Conservation (phyloP, 176 grass and related monocot genomes). For the Neostapfia colusana region DNA sequence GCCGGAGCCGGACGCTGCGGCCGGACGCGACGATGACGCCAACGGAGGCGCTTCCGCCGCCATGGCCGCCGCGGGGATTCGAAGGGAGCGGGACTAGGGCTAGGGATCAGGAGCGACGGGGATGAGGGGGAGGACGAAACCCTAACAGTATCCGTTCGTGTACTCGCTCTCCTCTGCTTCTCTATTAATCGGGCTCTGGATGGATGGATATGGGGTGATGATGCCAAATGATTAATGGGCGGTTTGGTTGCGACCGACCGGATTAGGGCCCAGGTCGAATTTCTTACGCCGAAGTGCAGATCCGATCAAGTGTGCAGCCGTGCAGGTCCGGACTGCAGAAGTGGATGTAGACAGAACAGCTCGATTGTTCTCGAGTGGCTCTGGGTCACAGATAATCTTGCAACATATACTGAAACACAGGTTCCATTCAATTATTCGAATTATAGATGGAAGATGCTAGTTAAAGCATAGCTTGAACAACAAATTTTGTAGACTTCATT, state of each 20-base stretch:
- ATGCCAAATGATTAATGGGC: neutral
- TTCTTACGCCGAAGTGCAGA: slow-evolving; percentile 1
- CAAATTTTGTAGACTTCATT: no score
- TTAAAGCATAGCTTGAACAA: no score
- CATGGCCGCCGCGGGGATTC: slow-evolving; percentile 42
- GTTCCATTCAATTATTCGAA: no score
- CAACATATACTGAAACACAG: no score
- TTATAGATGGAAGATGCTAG: no score
- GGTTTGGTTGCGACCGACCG: slow-evolving; percentile 19
- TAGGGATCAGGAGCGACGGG: neutral
- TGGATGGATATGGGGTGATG: slow-evolving; percentile 11
- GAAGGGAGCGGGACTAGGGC: slow-evolving; percentile 2
- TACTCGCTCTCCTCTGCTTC: slow-evolving; percentile 21
- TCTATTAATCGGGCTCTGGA: slow-evolving; percentile 22
- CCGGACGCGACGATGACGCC: neutral
- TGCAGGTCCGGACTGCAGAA: neutral
- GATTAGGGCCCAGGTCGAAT: neutral
- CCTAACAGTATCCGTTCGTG: slow-evolving; percentile 48
- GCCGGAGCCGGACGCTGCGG: neutral
- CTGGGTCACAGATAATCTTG: no score
- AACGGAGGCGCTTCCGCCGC: slow-evolving; percentile 58
- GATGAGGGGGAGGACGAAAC: slow-evolving; percentile 10
- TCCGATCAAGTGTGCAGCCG: neutral
- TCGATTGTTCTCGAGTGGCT: no score
- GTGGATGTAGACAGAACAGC: no score